Base-by-base conservation (phyloP, 2,329 filamentous ascomycete species). In the Trichoderma oligosporum region DNA sequence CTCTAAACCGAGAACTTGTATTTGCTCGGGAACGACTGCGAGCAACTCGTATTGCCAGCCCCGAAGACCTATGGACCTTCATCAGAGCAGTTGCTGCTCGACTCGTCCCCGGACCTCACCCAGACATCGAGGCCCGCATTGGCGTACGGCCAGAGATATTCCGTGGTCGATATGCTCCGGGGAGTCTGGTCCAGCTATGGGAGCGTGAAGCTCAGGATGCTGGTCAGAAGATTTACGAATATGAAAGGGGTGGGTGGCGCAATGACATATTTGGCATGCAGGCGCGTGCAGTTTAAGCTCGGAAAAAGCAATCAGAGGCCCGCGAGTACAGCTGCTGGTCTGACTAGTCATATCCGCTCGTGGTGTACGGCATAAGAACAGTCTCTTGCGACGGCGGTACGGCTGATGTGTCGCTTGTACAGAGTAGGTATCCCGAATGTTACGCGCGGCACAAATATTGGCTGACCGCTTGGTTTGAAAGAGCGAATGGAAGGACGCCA, bases 181-280 rank as follows among this genome's bases (percentile, higher is more conserved):
- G 91, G 0, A 96, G 91, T 70, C 76, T 97, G 24, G 88, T 94
- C 51, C 91, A 89, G 73, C 72, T 96, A n/a, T 96, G 91, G 90
- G 83, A 93, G 63, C 86, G 91, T 62, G 88, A 96, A 73, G 91
- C 84, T 0, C 73, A 77, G 20, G 77, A 79, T 60, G 91, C 89
- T 0, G 79, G 79, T 18, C 88, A 95, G 71, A 80, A 84, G 38
- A 83, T 96, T 35, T 84, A 92, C 62, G 88, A 93, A 62, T 85
- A 85, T 67, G 82, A 85, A 56, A 76, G 76, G 45, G 84, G 81
- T 14, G 88, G 88, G 0, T 96, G 91, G 91, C 82, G 88, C 64
- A 96, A 96, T 70, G 85, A 84, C 44, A 86, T 96, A n/a, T 96
- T 96, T 65, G 78, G 83, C 61, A 71, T 79, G 38, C 53, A 39